Conservation (phyloP, 805 yeast species). For the Teunomyces aglyptinius region DNA sequence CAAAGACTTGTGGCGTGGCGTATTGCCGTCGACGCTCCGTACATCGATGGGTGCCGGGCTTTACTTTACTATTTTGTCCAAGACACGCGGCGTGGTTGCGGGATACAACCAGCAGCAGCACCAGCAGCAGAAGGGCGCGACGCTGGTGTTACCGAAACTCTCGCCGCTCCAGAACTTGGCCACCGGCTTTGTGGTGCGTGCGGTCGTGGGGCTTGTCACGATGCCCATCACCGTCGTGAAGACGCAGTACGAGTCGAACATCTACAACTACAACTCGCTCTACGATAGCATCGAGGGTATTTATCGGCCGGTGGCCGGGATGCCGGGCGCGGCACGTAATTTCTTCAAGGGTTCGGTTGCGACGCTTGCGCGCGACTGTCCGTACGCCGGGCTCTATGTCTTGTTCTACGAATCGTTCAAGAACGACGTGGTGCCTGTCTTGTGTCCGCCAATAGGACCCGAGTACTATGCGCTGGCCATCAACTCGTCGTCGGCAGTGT, state of each 20-base stretch:
- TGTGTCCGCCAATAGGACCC: slow-evolving; percentile 7
- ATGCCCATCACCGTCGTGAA: slow-evolving; percentile 95
- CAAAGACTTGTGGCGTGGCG: slow-evolving; percentile 84
- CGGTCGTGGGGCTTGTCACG: slow-evolving; percentile 76
- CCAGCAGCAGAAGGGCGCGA: slow-evolving; percentile 12
- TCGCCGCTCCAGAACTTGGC: slow-evolving; percentile 65
- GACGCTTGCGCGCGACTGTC: slow-evolving; percentile 88
- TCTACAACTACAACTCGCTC: slow-evolving; percentile 68
- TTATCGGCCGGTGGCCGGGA: slow-evolving; percentile 21
- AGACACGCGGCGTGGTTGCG: slow-evolving; percentile 54
- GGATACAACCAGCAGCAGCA: slow-evolving; percentile 10
- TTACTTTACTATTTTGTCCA: slow-evolving; percentile 71
- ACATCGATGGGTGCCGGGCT: slow-evolving; percentile 90
- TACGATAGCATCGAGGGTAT: slow-evolving; percentile 59
- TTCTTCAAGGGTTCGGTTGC: slow-evolving; percentile 88
- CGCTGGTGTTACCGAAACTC: slow-evolving; percentile 66
- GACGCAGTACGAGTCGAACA: slow-evolving; percentile 81
- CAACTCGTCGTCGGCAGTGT: slow-evolving; percentile 73
- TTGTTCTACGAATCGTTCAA: slow-evolving; percentile 73
- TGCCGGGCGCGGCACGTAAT: slow-evolving; percentile 47
- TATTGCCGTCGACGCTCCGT: slow-evolving; percentile 83
- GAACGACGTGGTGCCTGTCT: slow-evolving; percentile 53
- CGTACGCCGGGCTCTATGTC: slow-evolving; percentile 92
- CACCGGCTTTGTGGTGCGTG: slow-evolving; percentile 78
- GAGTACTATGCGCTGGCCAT: slow-evolving; percentile 38